Conservation (phyloP, 2,329 filamentous ascomycete species). For the Myotisia sp. region DNA sequence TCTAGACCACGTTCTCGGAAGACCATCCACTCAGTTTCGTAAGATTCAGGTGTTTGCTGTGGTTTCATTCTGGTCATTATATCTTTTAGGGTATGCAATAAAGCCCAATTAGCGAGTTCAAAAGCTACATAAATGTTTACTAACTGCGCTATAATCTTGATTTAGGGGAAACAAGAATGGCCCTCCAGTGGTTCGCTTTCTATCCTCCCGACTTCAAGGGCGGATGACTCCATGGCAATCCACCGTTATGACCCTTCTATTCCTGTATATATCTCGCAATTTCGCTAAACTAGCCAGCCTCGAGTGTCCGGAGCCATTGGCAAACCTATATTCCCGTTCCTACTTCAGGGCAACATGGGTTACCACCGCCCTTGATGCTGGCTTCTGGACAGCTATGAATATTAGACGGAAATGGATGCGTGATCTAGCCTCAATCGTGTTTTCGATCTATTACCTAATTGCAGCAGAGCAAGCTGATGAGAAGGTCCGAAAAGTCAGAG, state of each 20-base stretch:
- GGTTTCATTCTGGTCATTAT: slow-evolving; percentile 78
- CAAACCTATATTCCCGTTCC: slow-evolving; percentile 79
- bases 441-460: slow-evolving; percentile 80
- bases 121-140: slow-evolving; percentile 1
- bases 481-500: slow-evolving; percentile 83
- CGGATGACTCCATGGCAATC: slow-evolving; percentile 80
- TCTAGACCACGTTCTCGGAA: slow-evolving; percentile 75
- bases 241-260: slow-evolving; percentile 72
- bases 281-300: slow-evolving; percentile 85
- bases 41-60: slow-evolving; percentile 87
- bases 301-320: slow-evolving; percentile 81
- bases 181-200: slow-evolving; percentile 55
- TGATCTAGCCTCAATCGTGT: slow-evolving; percentile 68
- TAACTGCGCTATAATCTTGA: slow-evolving; percentile 2
- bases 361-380: slow-evolving; percentile 82
- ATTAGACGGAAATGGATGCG: slow-evolving; percentile 67
- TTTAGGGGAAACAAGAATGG: slow-evolving; percentile 72
- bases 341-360: slow-evolving; percentile 98
- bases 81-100: slow-evolving; percentile 53
- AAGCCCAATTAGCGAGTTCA: background rate
- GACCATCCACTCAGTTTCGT: slow-evolving; percentile 79
- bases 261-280: slow-evolving; percentile 81
- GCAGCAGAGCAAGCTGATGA: slow-evolving; percentile 91
- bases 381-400: slow-evolving; percentile 97
- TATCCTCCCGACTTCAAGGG: slow-evolving; percentile 58